Evolutionary conservation across 768 basidiomycete genomes (phyloP).

Genomic region (Coprinellus micaceus): DNA sequence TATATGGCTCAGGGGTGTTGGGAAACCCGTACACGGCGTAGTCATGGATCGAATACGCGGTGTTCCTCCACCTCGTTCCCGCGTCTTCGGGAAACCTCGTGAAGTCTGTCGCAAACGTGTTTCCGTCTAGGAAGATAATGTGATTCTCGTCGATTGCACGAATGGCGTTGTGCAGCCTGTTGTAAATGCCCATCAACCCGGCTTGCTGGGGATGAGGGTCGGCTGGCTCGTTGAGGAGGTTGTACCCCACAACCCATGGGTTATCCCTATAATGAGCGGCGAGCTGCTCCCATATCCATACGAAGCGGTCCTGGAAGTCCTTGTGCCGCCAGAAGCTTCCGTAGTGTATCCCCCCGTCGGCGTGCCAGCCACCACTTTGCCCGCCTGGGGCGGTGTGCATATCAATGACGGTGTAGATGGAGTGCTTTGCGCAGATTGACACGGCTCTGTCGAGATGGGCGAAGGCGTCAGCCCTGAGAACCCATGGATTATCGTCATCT

Average conservation of each 20-base stretch:
- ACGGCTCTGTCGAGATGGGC: constrained; percentile 84
- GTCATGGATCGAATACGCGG: constrained; percentile 76
- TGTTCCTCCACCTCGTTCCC: constrained; percentile 59
- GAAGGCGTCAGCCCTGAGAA: constrained; percentile 71
- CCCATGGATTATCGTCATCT: constrained; percentile 76
- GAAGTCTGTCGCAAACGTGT: constrained; percentile 79
- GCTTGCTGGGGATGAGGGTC: constrained; percentile 56
- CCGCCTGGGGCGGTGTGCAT: constrained; percentile 75
- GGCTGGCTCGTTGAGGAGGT: constrained; percentile 78
- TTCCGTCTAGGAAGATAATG: constrained; percentile 77
- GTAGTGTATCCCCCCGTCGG: constrained; percentile 64
- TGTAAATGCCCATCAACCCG: constrained; percentile 61
- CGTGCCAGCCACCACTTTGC: constrained; percentile 79
- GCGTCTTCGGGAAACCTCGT: constrained; percentile 61
- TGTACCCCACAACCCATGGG: constrained; percentile 82
- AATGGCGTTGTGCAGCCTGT: constrained; percentile 63
- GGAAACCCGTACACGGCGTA: constrained; percentile 74
- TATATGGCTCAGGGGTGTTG: constrained; percentile 55
- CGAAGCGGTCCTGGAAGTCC: constrained; percentile 74
- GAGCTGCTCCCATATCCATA: constrained; percentile 75
- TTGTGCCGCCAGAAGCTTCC: constrained; percentile 77
- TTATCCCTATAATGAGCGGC: constrained; percentile 72
- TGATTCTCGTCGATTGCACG: constrained; percentile 67
- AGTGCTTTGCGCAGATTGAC: constrained; percentile 64
- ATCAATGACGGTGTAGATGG: constrained; percentile 78